A percentile compares a stretch with the other conserved stretches of the same genome.
These are phyloP conservation scores for Millerozyma miso DNA, from an alignment of 805 yeast species.

Conservation along the genomic window DNA sequence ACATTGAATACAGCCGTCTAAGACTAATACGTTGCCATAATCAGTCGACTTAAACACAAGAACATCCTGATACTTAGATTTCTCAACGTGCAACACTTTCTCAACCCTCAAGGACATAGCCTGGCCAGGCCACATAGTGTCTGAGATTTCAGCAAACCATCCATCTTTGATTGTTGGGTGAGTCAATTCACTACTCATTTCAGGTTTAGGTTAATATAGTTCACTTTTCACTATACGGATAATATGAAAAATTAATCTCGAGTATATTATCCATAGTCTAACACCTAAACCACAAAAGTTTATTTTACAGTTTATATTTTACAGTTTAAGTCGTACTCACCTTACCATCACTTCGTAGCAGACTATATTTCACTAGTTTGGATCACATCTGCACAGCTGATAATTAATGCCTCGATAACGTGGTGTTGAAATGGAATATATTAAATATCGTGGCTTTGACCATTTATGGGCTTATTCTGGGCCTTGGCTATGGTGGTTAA, in stretches of 20 bases:
- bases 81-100: constrained; percentile 76
- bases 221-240: neutral
- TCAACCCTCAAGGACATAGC: constrained; percentile 91
- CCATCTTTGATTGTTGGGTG: constrained; percentile 72
- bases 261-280: too few species aligned
- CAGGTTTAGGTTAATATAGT: too few species aligned
- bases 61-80: constrained; percentile 90
- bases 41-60: constrained; percentile 88
- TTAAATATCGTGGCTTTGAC: constrained; percentile 17
- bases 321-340: too few species aligned
- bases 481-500: constrained; percentile 42
- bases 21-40: constrained; percentile 92
- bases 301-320: neutral
- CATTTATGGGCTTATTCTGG: constrained; percentile 19
- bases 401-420: neutral
- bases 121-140: constrained; percentile 99
- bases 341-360: too few species aligned
- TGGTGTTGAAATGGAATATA: constrained; percentile 2
- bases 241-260: too few species aligned
- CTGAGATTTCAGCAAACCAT: constrained; percentile 94
- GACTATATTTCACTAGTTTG: too few species aligned
- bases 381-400: too few species aligned
- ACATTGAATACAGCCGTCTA: constrained; percentile 93
- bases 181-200: constrained; percentile 36
- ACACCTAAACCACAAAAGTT: neutral